Conservation (phyloP, 192 early-diverging fungal genomes). For the Backusella macrospora region DNA sequence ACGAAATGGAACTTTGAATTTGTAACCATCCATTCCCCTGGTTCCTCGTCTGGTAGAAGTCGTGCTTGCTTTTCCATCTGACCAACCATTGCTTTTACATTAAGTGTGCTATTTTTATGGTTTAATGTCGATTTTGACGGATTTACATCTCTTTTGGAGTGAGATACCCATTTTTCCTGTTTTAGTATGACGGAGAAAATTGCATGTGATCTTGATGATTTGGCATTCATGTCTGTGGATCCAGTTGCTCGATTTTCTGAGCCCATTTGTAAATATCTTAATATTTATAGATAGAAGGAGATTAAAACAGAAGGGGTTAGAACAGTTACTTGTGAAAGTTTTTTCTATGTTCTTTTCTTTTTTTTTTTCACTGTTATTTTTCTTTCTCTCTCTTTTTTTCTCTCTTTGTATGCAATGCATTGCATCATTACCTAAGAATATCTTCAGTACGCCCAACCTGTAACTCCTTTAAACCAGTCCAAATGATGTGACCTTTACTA, state of each 20-base stretch:
- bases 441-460: constrained; percentile 66
- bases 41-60: constrained; percentile 17
- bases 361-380: not conserved
- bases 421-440: constrained; percentile 59
- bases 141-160: not conserved
- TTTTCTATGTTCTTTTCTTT: not conserved
- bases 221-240: constrained; percentile 95
- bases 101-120: constrained; percentile 15
- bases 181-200: constrained; percentile 90
- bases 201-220: constrained; percentile 93
- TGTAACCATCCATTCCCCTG: constrained; percentile 59
- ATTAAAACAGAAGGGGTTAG: not conserved
- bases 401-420: not conserved
- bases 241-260: constrained; percentile 82
- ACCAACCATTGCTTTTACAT: constrained; percentile 31
- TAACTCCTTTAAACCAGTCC: constrained; percentile 83
- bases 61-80: constrained; percentile 34
- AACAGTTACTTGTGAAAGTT: constrained; percentile 2
- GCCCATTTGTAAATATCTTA: constrained; percentile 63
- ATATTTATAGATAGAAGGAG: not conserved
- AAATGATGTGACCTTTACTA: constrained; percentile 80
- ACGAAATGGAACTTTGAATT: constrained; percentile 97
- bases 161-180: constrained; percentile 65
- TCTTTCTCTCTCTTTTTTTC: not conserved
- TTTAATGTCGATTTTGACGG: not conserved